A percentile compares a stretch with the other conserved stretches of the same genome.
phyloP scores from a whole-genome alignment of 2,329 filamentous ascomycete species.

The Trichophaea hybrida region DNA sequence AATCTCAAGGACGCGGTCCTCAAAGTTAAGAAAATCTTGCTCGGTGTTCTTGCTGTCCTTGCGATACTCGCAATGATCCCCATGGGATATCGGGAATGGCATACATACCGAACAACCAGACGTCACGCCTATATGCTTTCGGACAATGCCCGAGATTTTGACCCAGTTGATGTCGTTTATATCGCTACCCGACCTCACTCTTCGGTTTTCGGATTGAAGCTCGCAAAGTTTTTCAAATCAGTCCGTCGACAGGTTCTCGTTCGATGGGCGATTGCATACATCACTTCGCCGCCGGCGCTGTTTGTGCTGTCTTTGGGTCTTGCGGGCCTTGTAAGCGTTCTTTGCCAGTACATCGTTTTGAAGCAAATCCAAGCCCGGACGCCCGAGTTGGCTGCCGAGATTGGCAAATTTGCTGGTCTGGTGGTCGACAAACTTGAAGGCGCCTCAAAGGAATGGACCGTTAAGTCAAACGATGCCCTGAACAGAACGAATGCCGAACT shows the following conservation, averaged over 20 bases:
- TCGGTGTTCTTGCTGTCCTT: conserved; percentile 56
- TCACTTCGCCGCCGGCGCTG: conserved; percentile 70
- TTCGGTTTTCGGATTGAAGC: conserved; percentile 53
- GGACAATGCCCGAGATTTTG: conserved; percentile 43
- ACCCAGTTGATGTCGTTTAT: conserved; percentile 79
- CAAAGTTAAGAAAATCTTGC: conserved; percentile 57
- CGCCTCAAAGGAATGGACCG: conserved; percentile 62
- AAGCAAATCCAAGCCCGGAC: conserved; percentile 58
- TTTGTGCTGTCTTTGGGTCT: conserved; percentile 72
- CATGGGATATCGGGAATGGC: conserved; percentile 69
- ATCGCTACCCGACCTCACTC: conserved; percentile 71
- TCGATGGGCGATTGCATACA: conserved; percentile 75
- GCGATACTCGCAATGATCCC: conserved; percentile 61
- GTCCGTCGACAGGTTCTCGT: conserved; percentile 54
- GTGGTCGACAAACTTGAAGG: conserved; percentile 59
- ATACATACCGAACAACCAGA: conserved; percentile 59
- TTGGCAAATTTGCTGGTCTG: conserved; percentile 64
- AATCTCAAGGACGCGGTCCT: conserved; percentile 51
- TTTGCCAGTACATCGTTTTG: conserved; percentile 71
- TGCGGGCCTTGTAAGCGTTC: conserved; percentile 66
- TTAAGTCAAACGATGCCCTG: conserved; percentile 60
- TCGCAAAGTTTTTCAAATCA: conserved; percentile 50
- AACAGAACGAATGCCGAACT: conserved; percentile 50
- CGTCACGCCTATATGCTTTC: conserved; percentile 52
- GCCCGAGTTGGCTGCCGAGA: conserved; percentile 57